phyloP scores from a whole-genome alignment of 2,329 filamentous ascomycete species.

The Fusarium setosum region DNA sequence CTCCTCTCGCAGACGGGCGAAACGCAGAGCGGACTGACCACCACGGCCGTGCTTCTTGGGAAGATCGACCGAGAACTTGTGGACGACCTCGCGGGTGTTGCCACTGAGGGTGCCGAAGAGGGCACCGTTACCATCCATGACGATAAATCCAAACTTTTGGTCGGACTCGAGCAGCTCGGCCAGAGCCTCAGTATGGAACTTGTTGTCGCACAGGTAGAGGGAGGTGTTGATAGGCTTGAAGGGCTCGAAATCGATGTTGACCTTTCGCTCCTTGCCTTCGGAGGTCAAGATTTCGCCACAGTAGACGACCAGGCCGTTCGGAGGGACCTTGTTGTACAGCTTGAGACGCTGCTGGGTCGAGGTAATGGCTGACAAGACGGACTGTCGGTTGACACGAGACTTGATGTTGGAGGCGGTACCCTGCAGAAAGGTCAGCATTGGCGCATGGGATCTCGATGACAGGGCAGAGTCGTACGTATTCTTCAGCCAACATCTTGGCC shows the following conservation, averaged over 20 bases:
- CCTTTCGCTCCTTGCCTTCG: slow-evolving; percentile 98
- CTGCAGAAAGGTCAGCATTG: slow-evolving; percentile 57
- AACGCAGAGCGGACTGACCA: slow-evolving; percentile 99
- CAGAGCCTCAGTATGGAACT: slow-evolving; percentile 98
- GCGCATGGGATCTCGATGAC: neutral
- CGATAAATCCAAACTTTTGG: slow-evolving; percentile 99
- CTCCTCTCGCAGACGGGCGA: slow-evolving; percentile 98
- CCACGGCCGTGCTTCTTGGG: slow-evolving; percentile 99
- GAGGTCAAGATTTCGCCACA: slow-evolving; percentile 99
- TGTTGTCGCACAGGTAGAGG: slow-evolving; percentile 99
- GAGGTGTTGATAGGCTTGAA: slow-evolving; percentile 99
- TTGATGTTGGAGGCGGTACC: slow-evolving; percentile 99
- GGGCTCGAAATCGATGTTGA: slow-evolving; percentile 99
- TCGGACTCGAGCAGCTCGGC: slow-evolving; percentile 98
- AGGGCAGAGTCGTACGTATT: slow-evolving; percentile 76
- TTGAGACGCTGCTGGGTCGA: slow-evolving; percentile 99
- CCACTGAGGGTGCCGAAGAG: slow-evolving; percentile 97
- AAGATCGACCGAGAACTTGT: slow-evolving; percentile 98
- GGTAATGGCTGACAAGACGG: slow-evolving; percentile 96
- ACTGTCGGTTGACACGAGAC: slow-evolving; percentile 98
- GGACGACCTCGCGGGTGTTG: slow-evolving; percentile 95
- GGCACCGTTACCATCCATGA: slow-evolving; percentile 99
- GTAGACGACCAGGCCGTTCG: slow-evolving; percentile 97
- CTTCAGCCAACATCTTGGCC: slow-evolving; percentile 99
- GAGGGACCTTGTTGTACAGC: slow-evolving; percentile 98